Evolutionary conservation across 148 eudicot species (phyloP), one percentile per base, ranked within the genome.

Genomic region (Hydrangea macrophylla): DNA sequence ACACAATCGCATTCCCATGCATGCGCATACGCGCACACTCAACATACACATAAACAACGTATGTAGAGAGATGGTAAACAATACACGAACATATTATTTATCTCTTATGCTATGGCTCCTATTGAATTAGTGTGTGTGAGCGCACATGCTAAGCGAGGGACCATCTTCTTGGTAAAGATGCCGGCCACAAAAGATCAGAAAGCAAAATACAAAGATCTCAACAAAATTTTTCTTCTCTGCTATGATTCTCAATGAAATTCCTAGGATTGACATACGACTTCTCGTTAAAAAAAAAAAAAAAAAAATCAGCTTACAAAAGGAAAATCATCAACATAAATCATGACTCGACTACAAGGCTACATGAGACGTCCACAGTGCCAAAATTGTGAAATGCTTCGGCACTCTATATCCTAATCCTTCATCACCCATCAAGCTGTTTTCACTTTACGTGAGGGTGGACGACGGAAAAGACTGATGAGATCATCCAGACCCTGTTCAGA

Each of bases 391-490:
- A n/a, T n/a, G 5, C 8, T 35, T 4, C 39, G 53, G 53, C 20
- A 3, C 20, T 48, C 2, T n/a, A 48, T 18, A 35, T 3, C 4
- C 4, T 35, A 35, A 48, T 42, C 48, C 23, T 18, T 0, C 78
- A 15, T 48, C 53, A 48, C 2, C 8, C 2, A 18, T 48, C 53
- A 48, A 48, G 53, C 53, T 48, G 53, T 15, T 48, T 48, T 48
- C 53, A 48, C 22, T 48, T 48, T 48, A 1, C 53, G 53, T 9
- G 53, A 48, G 53, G 53, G 53, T 50, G 88, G 88, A 26, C 85
- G 85, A 31, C 88, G 88, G 66, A 84, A 84, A 57, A 84, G 72
- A 63, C 85, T 81, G 67, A 84, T 84, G 64, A 84, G 81, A 81
- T 84, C 88, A 60, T 84, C 85, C 54, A 84, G 73, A 76, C 85